A percentile compares a stretch with the other conserved stretches of the same genome.
phyloP scores from a whole-genome alignment of 371 early-diverging fungal genomes.

The Zancudomyces culisetae region DNA sequence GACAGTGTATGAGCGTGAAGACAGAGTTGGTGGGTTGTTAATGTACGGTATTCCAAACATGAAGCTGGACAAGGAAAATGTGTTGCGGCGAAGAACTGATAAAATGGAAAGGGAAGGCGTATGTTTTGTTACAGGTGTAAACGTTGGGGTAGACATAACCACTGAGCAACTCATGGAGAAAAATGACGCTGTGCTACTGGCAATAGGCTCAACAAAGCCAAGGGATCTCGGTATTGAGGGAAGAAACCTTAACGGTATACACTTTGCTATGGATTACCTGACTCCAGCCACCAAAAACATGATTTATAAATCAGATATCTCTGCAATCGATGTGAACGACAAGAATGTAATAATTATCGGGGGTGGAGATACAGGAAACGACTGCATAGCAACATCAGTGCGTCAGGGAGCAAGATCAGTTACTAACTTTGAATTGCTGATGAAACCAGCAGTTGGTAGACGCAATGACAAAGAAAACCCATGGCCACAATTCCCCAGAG shows the following conservation, averaged over 20 bases:
- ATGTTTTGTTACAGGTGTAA: slow-evolving; percentile 57
- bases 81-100: slow-evolving; percentile 82
- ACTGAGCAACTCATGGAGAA: slow-evolving; percentile 35
- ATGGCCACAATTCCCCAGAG: slow-evolving; percentile 90
- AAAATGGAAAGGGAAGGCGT: slow-evolving; percentile 83
- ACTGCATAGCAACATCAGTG: slow-evolving; percentile 85
- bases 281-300: slow-evolving; percentile 73
- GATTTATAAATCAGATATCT: slow-evolving; percentile 12
- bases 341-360: slow-evolving; percentile 93
- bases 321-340: slow-evolving; percentile 54
- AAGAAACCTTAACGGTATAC: slow-evolving; percentile 69
- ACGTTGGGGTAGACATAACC: slow-evolving; percentile 68
- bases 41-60: slow-evolving; percentile 98
- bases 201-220: slow-evolving; percentile 94
- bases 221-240: slow-evolving; percentile 78
- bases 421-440: slow-evolving; percentile 88
- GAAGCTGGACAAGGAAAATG: slow-evolving; percentile 91
- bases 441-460: slow-evolving; percentile 65
- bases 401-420: slow-evolving; percentile 82
- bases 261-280: slow-evolving; percentile 96
- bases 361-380: slow-evolving; percentile 94
- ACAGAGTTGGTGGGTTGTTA: slow-evolving; percentile 84
- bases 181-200: slow-evolving; percentile 70
- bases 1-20: slow-evolving; percentile 89
- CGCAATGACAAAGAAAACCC: slow-evolving; percentile 78